Evolutionary conservation across 768 basidiomycete genomes (phyloP).

Genomic region (Xerocomus brunneocitrinus): DNA sequence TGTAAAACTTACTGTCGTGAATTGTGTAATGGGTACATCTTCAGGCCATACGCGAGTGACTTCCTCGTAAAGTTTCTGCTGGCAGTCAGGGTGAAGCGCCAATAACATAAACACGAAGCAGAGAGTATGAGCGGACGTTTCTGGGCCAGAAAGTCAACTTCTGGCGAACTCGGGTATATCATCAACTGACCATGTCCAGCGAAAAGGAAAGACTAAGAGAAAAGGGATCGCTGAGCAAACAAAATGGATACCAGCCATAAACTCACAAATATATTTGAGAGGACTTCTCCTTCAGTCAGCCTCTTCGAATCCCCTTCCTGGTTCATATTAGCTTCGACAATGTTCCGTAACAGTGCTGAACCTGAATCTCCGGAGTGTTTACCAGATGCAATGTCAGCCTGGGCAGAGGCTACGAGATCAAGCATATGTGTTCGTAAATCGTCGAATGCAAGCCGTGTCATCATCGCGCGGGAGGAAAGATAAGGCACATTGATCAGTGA

Average conservation of each 20-base stretch:
- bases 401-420: conserved; percentile 37
- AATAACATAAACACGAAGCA: conserved; percentile 41
- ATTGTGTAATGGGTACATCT: conserved; percentile 23
- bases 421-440: conserved; percentile 39
- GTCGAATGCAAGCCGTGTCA: conserved; percentile 32
- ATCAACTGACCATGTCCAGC: conserved; percentile 43
- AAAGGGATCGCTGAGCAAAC: background rate
- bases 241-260: background rate
- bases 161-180: background rate
- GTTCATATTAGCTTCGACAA: conserved; percentile 46
- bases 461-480: conserved; percentile 29
- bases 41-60: conserved; percentile 37
- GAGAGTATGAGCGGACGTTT: conserved; percentile 45
- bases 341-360: conserved; percentile 39
- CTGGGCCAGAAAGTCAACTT: conserved; percentile 25
- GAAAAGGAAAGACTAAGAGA: conserved; percentile 39
- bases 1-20: conserved; percentile 26
- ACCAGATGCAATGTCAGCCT: conserved; percentile 31
- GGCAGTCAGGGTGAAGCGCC: conserved; percentile 47
- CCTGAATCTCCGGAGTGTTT: conserved; percentile 20
- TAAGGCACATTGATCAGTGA: conserved; percentile 31
- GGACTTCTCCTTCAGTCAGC: conserved; percentile 42
- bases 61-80: conserved; percentile 44
- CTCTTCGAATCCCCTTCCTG: conserved; percentile 28
- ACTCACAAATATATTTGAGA: conserved; percentile 48